Conservation (phyloP, 257 asterid genomes). For the Fraxinus americana region DNA sequence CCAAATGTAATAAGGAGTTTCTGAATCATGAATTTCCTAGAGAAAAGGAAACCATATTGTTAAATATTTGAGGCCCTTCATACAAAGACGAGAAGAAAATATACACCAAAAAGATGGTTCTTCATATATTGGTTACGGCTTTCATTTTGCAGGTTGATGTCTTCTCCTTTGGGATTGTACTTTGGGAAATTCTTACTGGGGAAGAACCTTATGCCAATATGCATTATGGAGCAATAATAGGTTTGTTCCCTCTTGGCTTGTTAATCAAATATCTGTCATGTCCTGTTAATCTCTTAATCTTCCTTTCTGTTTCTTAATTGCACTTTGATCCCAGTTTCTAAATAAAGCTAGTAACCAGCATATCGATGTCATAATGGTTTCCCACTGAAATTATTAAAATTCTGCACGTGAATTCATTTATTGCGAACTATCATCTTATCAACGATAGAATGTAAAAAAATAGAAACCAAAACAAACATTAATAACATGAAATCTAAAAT, state of each 20-base stretch:
- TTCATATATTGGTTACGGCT: conserved; percentile 6
- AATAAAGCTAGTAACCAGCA: background rate
- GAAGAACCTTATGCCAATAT: conserved; percentile 96
- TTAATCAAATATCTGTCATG: background rate
- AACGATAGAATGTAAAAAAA: background rate
- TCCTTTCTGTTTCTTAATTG: too few relatives aligned
- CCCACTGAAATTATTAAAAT: background rate
- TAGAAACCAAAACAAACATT: background rate
- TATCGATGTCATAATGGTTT: background rate
- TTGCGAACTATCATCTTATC: background rate
- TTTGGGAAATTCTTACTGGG: conserved; percentile 95
- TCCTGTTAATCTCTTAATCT: too few relatives aligned
- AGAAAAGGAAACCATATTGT: background rate
- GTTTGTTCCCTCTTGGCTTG: conserved; percentile 32
- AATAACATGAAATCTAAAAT: background rate
- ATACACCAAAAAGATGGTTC: background rate
- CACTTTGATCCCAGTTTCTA: too few relatives aligned
- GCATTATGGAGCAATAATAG: conserved; percentile 98
- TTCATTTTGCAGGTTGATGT: conserved; percentile 71
- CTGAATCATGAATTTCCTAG: background rate
- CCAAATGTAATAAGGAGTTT: background rate
- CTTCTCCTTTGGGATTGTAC: conserved; percentile 90
- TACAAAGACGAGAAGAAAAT: background rate
- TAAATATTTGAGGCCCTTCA: background rate
- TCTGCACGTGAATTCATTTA: background rate